A percentile compares a stretch with the other conserved stretches of the same genome.
These are phyloP conservation scores for Candolleomyces eurysporus DNA, from an alignment of 768 basidiomycete species.

Conservation along the genomic window DNA sequence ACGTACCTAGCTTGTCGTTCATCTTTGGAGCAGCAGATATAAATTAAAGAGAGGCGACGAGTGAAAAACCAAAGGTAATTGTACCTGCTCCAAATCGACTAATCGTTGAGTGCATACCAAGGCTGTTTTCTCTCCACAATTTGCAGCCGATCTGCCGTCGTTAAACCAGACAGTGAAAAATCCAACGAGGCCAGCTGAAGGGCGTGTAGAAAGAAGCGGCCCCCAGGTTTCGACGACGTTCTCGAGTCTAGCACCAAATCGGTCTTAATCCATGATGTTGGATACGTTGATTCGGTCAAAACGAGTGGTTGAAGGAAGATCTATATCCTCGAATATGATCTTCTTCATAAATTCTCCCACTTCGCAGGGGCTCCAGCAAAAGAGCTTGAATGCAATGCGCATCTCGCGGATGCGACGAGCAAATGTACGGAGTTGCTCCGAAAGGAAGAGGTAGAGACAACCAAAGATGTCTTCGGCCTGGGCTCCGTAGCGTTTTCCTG, in stretches of 20 bases:
- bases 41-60: too few relatives aligned
- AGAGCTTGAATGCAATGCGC: constrained; percentile 27
- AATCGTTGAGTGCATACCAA: too few relatives aligned
- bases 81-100: too few relatives aligned
- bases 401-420: constrained; percentile 25
- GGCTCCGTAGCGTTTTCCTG: constrained; percentile 30
- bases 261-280: constrained; percentile 36
- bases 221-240: constrained; percentile 30
- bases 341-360: constrained; percentile 12
- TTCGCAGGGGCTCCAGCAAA: constrained; percentile 28
- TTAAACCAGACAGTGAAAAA: too few relatives aligned
- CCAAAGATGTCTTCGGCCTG: constrained; percentile 39
- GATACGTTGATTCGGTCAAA: constrained; percentile 47
- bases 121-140: too few relatives aligned
- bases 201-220: constrained; percentile 21
- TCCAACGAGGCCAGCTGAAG: too few relatives aligned
- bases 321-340: not conserved
- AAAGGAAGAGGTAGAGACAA: constrained; percentile 41
- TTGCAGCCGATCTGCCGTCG: too few relatives aligned
- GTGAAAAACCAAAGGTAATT: too few relatives aligned
- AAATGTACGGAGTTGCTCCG: constrained; percentile 34
- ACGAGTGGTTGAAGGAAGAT: constrained; percentile 16
- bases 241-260: constrained; percentile 24
- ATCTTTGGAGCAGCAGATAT: too few relatives aligned
- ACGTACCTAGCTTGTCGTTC: too few relatives aligned